A percentile compares a stretch with the other conserved stretches of the same genome.
Conservation (phyloP, 441 rosid species). For the Arabidopsis lyrata region DNA sequence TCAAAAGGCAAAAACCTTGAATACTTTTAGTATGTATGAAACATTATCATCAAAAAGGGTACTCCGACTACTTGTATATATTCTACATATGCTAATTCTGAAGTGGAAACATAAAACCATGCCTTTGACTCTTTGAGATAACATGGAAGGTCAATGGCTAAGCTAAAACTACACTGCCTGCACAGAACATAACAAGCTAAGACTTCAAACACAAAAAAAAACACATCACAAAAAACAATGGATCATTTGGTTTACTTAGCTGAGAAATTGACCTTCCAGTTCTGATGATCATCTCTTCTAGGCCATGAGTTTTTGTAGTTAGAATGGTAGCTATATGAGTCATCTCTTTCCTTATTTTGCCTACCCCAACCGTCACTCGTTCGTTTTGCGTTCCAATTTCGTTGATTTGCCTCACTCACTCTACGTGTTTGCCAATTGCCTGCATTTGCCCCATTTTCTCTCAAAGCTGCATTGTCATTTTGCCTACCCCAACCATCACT, state of each 20-base stretch:
- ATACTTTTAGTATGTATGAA: slow-evolving; percentile 14
- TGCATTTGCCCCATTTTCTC: slow-evolving; percentile 39
- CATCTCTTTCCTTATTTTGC: slow-evolving; percentile 50
- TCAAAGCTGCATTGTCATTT: slow-evolving; percentile 42
- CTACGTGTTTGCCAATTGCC: slow-evolving; percentile 46
- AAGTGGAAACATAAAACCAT: slow-evolving; percentile 17
- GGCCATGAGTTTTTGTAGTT: slow-evolving; percentile 54
- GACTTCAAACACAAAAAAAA: not conserved
- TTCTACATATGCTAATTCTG: slow-evolving; percentile 21
- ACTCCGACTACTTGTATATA: slow-evolving; percentile 8
- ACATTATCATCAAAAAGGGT: slow-evolving; percentile 27
- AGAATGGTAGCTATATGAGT: slow-evolving; percentile 52
- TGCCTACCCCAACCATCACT: slow-evolving; percentile 50
- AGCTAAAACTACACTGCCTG: not conserved
- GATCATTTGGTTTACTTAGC: slow-evolving; percentile 39
- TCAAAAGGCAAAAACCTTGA: slow-evolving; percentile 2
- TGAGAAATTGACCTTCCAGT: slow-evolving; percentile 56
- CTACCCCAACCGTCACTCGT: slow-evolving; percentile 47
- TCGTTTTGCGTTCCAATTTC: slow-evolving; percentile 42
- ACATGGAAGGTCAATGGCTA: slow-evolving; percentile 4
- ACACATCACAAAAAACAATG: not conserved
- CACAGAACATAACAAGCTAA: not conserved
- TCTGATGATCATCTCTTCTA: slow-evolving; percentile 45
- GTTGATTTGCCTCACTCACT: slow-evolving; percentile 26
- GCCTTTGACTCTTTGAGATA: not conserved